These are phyloP conservation scores for Pseudopithomyces maydicus DNA, from an alignment of 2,329 filamentous ascomycete species.

Conservation along the genomic window DNA sequence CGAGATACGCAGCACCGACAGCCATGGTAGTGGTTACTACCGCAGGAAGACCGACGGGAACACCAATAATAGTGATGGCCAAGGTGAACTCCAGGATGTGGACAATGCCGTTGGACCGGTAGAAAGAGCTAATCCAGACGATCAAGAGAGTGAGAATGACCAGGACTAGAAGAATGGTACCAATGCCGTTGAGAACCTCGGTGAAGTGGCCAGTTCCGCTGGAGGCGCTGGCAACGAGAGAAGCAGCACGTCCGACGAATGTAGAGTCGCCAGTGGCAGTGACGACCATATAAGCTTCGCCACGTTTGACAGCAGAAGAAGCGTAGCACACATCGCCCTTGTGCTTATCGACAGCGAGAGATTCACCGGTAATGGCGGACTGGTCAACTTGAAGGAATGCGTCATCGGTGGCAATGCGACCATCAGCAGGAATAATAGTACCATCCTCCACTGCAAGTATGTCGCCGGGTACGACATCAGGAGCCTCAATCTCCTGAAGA, in stretches of 20 bases:
- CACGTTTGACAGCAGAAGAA: slow-evolving; percentile 89
- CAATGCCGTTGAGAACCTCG: slow-evolving; percentile 86
- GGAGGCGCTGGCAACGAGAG: slow-evolving; percentile 78
- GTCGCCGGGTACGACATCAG: slow-evolving; percentile 86
- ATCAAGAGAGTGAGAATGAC: slow-evolving; percentile 80
- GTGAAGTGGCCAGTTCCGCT: slow-evolving; percentile 84
- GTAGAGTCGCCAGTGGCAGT: slow-evolving; percentile 87
- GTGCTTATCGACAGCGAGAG: slow-evolving; percentile 88
- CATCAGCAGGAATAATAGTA: slow-evolving; percentile 89
- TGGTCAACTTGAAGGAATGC: slow-evolving; percentile 90
- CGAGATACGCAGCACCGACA: slow-evolving; percentile 87
- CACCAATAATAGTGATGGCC: slow-evolving; percentile 88
- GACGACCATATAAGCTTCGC: slow-evolving; percentile 81
- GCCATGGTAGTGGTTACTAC: slow-evolving; percentile 96
- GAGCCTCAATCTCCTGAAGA: slow-evolving; percentile 78
- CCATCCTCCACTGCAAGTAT: slow-evolving; percentile 89
- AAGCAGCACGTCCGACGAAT: slow-evolving; percentile 86
- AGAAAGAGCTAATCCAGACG: slow-evolving; percentile 87
- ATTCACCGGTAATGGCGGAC: slow-evolving; percentile 90
- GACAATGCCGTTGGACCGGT: slow-evolving; percentile 81
- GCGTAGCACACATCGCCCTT: slow-evolving; percentile 80
- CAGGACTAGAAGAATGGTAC: slow-evolving; percentile 77
- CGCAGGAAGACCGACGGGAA: slow-evolving; percentile 89
- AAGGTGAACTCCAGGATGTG: slow-evolving; percentile 82
- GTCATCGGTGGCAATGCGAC: slow-evolving; percentile 80